Evolutionary conservation across 148 eudicot genomes (phyloP).

Genomic region (Rhododendron simsii): DNA sequence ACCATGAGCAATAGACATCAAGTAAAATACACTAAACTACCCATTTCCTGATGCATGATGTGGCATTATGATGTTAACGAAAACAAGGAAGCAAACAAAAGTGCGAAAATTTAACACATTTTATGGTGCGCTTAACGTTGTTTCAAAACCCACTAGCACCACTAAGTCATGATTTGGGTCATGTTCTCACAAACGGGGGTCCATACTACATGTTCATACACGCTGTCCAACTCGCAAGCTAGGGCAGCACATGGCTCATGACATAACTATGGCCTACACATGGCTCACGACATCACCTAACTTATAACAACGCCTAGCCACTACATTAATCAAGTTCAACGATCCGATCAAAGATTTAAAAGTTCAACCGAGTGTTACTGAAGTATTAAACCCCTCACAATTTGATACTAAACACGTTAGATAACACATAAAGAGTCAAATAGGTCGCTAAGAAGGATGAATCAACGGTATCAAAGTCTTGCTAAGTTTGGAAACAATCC

Average conservation of each 20-base stretch:
- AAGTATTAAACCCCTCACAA: background rate
- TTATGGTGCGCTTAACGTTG: no score
- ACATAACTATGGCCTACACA: no score
- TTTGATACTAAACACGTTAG: background rate
- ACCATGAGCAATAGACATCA: no score
- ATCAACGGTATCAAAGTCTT: background rate
- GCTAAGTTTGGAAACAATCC: background rate
- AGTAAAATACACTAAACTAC: background rate
- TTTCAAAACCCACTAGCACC: background rate
- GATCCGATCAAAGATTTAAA: no score
- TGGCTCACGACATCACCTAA: background rate
- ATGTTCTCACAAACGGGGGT: no score
- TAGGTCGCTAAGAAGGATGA: background rate
- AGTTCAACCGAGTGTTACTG: background rate
- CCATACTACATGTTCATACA: no score
- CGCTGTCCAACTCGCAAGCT: background rate
- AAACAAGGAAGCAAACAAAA: no score
- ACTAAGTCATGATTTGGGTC: no score
- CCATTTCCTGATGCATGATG: background rate
- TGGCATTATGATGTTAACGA: background rate
- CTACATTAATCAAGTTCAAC: background rate
- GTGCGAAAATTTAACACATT: no score
- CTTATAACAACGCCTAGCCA: background rate
- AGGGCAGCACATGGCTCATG: no score
- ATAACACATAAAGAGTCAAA: no score